Evolutionary conservation across 2,329 filamentous ascomycete species (phyloP).

Genomic region (Alternaria incomplexa): DNA sequence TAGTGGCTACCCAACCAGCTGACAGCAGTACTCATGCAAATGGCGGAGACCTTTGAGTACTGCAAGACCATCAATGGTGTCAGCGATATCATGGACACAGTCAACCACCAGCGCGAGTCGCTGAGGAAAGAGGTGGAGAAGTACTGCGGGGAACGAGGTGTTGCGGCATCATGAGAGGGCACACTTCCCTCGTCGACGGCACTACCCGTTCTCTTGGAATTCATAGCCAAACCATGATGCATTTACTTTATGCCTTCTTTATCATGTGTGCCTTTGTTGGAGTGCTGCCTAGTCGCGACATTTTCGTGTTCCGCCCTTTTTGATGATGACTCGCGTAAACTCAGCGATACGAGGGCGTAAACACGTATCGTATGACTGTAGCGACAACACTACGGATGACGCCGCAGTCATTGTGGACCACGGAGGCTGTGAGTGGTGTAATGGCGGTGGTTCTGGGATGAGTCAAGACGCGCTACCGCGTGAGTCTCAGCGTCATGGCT

Average conservation of each 20-base stretch:
- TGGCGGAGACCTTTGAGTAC: constrained; percentile 64
- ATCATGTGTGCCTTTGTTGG: background rate
- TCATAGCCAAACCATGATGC: background rate
- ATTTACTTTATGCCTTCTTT: background rate
- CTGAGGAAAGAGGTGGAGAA: constrained; percentile 76
- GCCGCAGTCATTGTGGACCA: background rate
- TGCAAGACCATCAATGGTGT: constrained; percentile 56
- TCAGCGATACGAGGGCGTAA: constrained; percentile 9
- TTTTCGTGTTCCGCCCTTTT: constrained; percentile 33
- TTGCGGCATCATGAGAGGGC: constrained; percentile 31
- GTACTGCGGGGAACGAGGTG: constrained; percentile 71
- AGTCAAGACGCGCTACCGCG: constrained; percentile 20
- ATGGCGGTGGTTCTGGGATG: constrained; percentile 5
- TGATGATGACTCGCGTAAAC: background rate
- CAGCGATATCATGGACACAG: constrained; percentile 71
- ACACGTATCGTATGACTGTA: constrained; percentile 1
- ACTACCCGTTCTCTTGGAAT: background rate
- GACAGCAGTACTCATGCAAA: constrained; percentile 73
- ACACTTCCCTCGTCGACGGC: background rate
- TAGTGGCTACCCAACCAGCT: constrained; percentile 82
- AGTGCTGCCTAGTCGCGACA: background rate
- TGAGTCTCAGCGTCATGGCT: constrained; percentile 17
- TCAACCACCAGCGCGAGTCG: constrained; percentile 67
- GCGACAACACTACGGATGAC: background rate
- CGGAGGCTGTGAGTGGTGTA: background rate